A percentile compares a stretch with the other conserved stretches of the same genome.
Evolutionary conservation across 1,139 yeast species (phyloP).

Genomic region (Pichia terricola): DNA sequence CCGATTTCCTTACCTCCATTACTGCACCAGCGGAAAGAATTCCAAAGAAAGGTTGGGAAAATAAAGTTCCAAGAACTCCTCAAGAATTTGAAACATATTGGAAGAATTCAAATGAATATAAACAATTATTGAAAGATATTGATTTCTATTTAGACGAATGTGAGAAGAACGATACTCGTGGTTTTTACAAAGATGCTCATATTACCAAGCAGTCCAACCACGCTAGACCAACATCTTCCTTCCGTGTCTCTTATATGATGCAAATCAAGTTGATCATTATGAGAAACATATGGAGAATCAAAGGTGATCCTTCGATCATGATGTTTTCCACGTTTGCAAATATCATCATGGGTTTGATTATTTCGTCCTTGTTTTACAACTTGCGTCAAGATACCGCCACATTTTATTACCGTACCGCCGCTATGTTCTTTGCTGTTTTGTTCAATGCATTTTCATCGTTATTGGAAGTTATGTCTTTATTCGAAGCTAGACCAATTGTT

Average conservation of each 20-base stretch:
- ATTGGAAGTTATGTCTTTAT: constrained; percentile 39
- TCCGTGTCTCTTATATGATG: constrained; percentile 34
- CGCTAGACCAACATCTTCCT: constrained; percentile 31
- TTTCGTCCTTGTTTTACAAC: constrained; percentile 42
- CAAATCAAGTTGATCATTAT: constrained; percentile 37
- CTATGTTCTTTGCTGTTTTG: constrained; percentile 41
- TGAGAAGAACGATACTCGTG: constrained; percentile 23
- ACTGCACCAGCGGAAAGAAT: constrained; percentile 66
- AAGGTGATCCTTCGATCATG: constrained; percentile 42
- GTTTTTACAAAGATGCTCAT: constrained; percentile 28
- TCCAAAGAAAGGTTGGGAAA: constrained; percentile 41
- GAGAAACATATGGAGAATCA: constrained; percentile 40
- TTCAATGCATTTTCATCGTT: constrained; percentile 46
- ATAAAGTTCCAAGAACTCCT: constrained; percentile 27
- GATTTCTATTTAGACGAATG: constrained; percentile 24
- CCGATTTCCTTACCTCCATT: constrained; percentile 71
- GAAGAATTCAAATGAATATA: constrained; percentile 32
- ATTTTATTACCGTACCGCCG: constrained; percentile 51
- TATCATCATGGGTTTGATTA: constrained; percentile 39
- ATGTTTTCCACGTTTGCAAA: constrained; percentile 38
- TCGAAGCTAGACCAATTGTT: constrained; percentile 41
- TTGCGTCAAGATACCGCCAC: constrained; percentile 34
- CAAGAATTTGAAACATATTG: constrained; percentile 40
- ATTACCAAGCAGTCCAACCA: constrained; percentile 31
- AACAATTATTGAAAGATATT: constrained; percentile 25